Conservation (phyloP, 495 filamentous ascomycete species). For the Neurospora sublineolata region DNA sequence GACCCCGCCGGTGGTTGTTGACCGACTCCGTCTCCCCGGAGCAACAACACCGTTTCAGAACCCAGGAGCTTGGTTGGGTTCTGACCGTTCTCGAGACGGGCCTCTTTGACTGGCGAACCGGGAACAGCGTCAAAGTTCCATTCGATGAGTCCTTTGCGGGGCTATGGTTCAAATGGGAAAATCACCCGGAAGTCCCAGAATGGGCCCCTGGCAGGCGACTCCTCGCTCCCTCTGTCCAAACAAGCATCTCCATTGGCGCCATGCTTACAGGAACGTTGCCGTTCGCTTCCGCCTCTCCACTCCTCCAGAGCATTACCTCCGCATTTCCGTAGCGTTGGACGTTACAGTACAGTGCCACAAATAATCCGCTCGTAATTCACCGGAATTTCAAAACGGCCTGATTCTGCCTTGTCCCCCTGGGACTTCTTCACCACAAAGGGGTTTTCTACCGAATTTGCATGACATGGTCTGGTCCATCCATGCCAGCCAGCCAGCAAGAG, state of each 20-base stretch:
- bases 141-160: constrained; percentile 16
- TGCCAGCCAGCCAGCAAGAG: neutral
- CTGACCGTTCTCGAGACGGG: neutral
- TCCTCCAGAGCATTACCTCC: neutral
- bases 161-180: constrained; percentile 18
- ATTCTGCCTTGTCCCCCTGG: neutral
- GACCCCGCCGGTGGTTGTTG: neutral
- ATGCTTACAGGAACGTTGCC: neutral
- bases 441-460: neutral
- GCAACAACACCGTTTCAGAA: neutral
- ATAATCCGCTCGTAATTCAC: neutral
- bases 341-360: neutral
- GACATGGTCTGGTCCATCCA: neutral
- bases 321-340: neutral
- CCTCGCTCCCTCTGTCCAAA: neutral
- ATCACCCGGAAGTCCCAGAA: constrained; percentile 16
- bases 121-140: constrained; percentile 4
- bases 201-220: neutral
- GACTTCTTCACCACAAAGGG: neutral
- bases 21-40: neutral
- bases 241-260: neutral
- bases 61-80: neutral
- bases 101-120: neutral
- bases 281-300: neutral
- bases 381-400: neutral